Evolutionary conservation across 208 protist species (phyloP).

Genomic region (Trypanosomatidae sp.): DNA sequence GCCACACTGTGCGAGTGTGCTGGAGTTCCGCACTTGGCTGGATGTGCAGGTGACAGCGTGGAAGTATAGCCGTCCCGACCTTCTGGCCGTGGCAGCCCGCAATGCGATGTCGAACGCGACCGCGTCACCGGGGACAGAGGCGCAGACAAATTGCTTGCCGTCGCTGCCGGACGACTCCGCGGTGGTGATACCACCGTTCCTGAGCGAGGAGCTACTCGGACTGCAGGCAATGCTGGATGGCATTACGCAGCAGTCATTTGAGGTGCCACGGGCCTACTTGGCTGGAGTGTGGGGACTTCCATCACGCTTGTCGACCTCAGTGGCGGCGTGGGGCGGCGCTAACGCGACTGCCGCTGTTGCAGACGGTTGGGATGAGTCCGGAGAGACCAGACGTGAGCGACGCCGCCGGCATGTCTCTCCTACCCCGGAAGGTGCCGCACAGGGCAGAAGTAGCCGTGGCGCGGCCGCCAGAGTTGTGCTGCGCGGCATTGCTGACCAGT

Average conservation of each 20-base stretch:
- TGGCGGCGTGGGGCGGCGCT: slow-evolving; percentile 5
- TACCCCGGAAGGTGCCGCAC: not conserved
- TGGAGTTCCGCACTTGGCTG: slow-evolving; percentile 85
- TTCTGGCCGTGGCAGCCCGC: slow-evolving; percentile 7
- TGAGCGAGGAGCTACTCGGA: slow-evolving; percentile 68
- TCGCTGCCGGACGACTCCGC: slow-evolving; percentile 27
- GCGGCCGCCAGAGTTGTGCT: slow-evolving; percentile 1
- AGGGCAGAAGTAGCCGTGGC: not conserved
- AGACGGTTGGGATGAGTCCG: not conserved
- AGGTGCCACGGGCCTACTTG: slow-evolving; percentile 17
- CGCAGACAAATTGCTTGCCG: slow-evolving; percentile 11
- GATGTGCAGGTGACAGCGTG: slow-evolving; percentile 66
- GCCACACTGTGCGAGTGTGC: slow-evolving; percentile 38
- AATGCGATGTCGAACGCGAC: not conserved
- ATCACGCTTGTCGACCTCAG: not conserved
- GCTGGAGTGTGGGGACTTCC: slow-evolving; percentile 16
- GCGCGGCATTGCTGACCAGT: slow-evolving; percentile 17
- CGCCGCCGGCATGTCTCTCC: slow-evolving; percentile 1
- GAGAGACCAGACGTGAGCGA: not conserved
- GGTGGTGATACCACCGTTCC: slow-evolving; percentile 66
- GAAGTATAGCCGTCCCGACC: slow-evolving; percentile 56
- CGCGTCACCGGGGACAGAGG: not conserved
- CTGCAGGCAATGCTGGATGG: slow-evolving; percentile 64
- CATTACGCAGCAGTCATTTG: slow-evolving; percentile 77
- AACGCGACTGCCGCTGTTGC: not conserved